These are phyloP conservation scores for Quercus lobata DNA, from an alignment of 331 rosid species.

Conservation along the genomic window DNA sequence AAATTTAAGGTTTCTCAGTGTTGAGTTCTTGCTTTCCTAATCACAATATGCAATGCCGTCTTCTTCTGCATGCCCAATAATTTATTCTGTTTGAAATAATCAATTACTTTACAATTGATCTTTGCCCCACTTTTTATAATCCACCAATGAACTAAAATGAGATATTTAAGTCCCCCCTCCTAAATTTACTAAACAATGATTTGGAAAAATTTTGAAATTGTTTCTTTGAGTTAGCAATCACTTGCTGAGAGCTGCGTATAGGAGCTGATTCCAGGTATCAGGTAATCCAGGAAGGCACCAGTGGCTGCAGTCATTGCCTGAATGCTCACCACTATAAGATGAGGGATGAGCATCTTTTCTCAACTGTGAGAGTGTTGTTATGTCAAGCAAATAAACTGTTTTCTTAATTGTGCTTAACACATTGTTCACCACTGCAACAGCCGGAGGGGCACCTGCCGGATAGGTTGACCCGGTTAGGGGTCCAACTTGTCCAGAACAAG, in stretches of 20 bases:
- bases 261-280: slow-evolving; percentile 63
- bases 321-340: slow-evolving; percentile 29
- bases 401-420: slow-evolving; percentile 41
- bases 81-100: slow-evolving; percentile 10
- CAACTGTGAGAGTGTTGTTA: slow-evolving; percentile 50
- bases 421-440: slow-evolving; percentile 42
- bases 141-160: slow-evolving; percentile 14
- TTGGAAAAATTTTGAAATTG: not conserved
- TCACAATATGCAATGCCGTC: slow-evolving; percentile 4
- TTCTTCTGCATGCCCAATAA: not conserved
- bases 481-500: slow-evolving; percentile 60
- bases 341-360: slow-evolving; percentile 65
- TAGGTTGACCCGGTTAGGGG: slow-evolving; percentile 65
- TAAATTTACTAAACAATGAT: slow-evolving; percentile 8
- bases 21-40: not conserved
- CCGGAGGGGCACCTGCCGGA: slow-evolving; percentile 78
- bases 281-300: slow-evolving; percentile 72
- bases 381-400: slow-evolving; percentile 54
- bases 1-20: too few relatives aligned
- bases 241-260: slow-evolving; percentile 46
- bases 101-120: slow-evolving; percentile 27
- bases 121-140: slow-evolving; percentile 2
- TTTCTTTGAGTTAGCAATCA: slow-evolving; percentile 12
- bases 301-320: slow-evolving; percentile 59
- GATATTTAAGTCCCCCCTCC: not conserved